Percentiles rank a stretch among this genome's conserved stretches.
Evolutionary conservation across 2,329 filamentous ascomycete species (phyloP).

Genomic region (Ophiostoma himal-ulmi): DNA sequence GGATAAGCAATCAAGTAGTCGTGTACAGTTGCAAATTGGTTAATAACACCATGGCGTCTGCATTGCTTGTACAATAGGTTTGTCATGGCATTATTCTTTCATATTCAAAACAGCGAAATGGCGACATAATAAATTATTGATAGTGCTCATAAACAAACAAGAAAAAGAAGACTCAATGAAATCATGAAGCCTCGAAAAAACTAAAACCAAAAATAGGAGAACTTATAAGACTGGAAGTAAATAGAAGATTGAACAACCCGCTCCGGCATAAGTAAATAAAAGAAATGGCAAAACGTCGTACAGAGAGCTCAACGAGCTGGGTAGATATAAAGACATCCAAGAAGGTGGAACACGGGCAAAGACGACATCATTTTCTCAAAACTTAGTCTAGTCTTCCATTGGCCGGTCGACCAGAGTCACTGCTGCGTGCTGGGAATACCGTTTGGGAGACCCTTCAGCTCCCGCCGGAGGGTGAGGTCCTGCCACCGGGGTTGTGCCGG

Average conservation of each 20-base stretch:
- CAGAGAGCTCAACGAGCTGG: not conserved
- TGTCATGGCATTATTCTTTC: not conserved
- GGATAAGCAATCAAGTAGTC: slow-evolving; percentile 1
- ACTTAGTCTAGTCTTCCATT: slow-evolving; percentile 61
- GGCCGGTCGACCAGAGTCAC: slow-evolving; percentile 68
- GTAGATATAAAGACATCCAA: slow-evolving; percentile 8
- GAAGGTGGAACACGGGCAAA: not conserved
- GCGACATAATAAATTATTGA: not conserved
- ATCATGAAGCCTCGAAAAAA: not conserved
- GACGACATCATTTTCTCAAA: not conserved
- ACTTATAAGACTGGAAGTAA: not conserved
- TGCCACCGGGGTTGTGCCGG: not conserved
- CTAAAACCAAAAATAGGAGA: not conserved
- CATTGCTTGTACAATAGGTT: not conserved
- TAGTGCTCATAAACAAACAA: slow-evolving; percentile 2
- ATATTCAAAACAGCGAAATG: not conserved
- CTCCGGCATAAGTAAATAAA: not conserved
- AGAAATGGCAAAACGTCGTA: slow-evolving; percentile 4
- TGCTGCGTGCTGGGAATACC: slow-evolving; percentile 43
- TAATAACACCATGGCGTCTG: not conserved
- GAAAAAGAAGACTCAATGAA: not conserved
- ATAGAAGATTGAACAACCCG: not conserved
- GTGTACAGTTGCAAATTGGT: not conserved
- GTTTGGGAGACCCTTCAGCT: slow-evolving; percentile 13
- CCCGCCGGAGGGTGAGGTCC: slow-evolving; percentile 10